These are phyloP conservation scores for Venturia aucupariae DNA, from an alignment of 2,329 filamentous ascomycete species.

Conservation along the genomic window DNA sequence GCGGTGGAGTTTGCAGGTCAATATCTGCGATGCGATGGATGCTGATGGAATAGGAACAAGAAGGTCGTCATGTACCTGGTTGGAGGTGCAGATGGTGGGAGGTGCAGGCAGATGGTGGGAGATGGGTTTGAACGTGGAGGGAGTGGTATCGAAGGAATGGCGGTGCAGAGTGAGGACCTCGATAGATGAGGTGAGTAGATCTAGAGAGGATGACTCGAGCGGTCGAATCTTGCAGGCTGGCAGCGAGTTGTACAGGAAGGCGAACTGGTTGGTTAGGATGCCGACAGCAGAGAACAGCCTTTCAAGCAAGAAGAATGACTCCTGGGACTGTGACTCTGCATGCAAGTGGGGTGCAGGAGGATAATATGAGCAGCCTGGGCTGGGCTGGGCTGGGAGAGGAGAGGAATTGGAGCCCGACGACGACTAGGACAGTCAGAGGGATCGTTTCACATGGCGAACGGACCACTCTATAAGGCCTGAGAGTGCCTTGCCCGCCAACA, in stretches of 20 bases:
- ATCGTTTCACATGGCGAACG: not conserved
- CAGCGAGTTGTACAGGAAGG: too few relatives aligned
- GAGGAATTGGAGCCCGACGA: not conserved
- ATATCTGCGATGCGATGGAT: not conserved
- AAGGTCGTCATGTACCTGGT: not conserved
- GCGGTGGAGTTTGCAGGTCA: not conserved
- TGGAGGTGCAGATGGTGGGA: not conserved
- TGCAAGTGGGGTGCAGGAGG: not conserved
- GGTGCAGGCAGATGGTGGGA: not conserved
- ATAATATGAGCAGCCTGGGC: too few relatives aligned
- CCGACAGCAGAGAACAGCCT: too few relatives aligned
- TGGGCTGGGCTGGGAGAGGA: not conserved
- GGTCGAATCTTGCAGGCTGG: not conserved
- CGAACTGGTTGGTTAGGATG: too few relatives aligned
- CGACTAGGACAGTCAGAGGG: not conserved
- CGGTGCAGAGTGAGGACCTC: not conserved
- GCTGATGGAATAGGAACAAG: not conserved
- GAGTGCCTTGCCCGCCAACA: not conserved
- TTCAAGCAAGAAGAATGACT: not conserved
- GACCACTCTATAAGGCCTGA: slow-evolving; percentile 1
- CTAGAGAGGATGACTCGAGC: not conserved
- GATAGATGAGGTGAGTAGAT: not conserved
- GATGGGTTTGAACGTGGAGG: not conserved
- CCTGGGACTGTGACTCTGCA: slow-evolving; percentile 1
- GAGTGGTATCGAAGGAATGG: not conserved